Base-by-base conservation (phyloP, 2,329 filamentous ascomycete species). In the Tolypocladium paradoxum region DNA sequence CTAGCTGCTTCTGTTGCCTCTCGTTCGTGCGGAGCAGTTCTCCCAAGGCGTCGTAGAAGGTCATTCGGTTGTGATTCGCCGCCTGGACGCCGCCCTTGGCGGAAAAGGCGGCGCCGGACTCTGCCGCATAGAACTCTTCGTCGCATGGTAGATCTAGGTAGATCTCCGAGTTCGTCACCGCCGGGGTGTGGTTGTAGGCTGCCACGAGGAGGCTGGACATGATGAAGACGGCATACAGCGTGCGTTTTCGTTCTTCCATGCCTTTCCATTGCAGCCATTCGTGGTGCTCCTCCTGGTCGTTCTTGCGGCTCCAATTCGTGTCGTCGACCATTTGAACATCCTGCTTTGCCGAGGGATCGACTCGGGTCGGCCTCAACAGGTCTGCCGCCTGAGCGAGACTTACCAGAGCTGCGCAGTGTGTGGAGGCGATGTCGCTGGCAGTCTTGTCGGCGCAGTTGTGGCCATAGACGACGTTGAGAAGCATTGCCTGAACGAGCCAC, bases 401-500 rank as follows among this genome's bases (percentile, higher is more conserved):
- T 51, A 96, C 90, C 43, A 99, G 74, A 22, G 91, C 89, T 8
- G 90, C 88, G 65, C 89, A 95, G 66, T 97, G 92, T 1, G 88
- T 96, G 57, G 87, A 91, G 1, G 92, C 92, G 63, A 95, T 95
- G 65, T 96, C 90, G 55, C 88, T 90, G 24, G 90, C 87, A 52
- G 84, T 85, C 72, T 95, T 92, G 67, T 97, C 92, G 37, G 88
- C 90, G 66, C 90, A 95, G 60, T 95, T 95, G 68, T 96, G 89
- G 16, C 92, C 92, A 65, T 96, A 97, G 18, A 96, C 88, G 37
- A 97, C 88, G 65, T 96, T 97, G 50, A 99, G 77, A 9, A 97
- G 76, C 92, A 97, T 97, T 0, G 92, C 90, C 69, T 97, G 93
- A 18, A 97, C 90, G 29, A 99, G 78, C 91, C 92, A 97, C 40